phyloP scores from a whole-genome alignment of 768 basidiomycete genomes.

The Tulasnella sp. region DNA sequence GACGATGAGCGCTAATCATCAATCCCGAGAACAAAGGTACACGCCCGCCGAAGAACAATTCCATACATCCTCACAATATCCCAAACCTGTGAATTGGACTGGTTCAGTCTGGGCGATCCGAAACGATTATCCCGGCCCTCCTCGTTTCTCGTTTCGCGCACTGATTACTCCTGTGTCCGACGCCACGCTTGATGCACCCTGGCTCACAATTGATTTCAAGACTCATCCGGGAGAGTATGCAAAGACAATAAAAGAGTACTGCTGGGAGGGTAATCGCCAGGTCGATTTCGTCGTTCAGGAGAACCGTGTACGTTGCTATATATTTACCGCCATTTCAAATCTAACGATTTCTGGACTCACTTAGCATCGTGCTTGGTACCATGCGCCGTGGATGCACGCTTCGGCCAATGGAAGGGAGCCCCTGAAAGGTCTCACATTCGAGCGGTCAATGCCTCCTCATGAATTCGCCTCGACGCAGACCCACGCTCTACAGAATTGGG shows the following conservation, averaged over 20 bases:
- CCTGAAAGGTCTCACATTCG: background rate
- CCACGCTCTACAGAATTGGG: background rate
- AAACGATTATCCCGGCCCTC: background rate
- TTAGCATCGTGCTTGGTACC: background rate
- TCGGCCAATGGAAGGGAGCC: background rate
- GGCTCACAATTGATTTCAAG: background rate
- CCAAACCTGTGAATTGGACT: background rate
- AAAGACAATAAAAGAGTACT: background rate
- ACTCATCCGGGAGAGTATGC: background rate
- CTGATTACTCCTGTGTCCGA: background rate
- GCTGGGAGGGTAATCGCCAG: constrained; percentile 1
- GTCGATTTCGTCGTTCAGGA: background rate
- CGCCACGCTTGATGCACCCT: background rate
- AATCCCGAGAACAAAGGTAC: no score
- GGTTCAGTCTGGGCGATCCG: background rate
- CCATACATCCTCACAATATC: background rate
- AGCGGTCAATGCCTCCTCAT: background rate
- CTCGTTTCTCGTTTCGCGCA: background rate
- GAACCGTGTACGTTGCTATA: background rate
- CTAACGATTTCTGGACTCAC: background rate
- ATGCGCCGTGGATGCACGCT: constrained; percentile 6
- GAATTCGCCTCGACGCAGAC: background rate
- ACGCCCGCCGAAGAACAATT: background rate
- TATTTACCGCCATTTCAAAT: background rate
- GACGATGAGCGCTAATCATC: no score